Evolutionary conservation across 139 green algal species (phyloP).

Genomic region (Chlamydomonas incerta): DNA sequence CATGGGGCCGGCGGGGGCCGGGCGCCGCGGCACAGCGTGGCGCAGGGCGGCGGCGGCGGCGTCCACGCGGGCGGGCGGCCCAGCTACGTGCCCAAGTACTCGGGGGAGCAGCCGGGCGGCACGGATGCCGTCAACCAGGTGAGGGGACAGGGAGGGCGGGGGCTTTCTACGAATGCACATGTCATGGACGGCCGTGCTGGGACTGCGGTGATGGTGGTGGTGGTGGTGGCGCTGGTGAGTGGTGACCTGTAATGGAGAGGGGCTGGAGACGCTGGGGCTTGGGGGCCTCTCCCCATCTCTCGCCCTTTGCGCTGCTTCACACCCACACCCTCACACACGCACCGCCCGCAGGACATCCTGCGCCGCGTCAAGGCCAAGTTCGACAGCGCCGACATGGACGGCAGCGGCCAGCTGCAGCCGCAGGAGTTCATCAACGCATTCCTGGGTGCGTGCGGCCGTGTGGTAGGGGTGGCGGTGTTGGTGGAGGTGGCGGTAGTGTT

Average conservation of each 20-base stretch:
- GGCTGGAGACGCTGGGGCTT: too few species aligned
- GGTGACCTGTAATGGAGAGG: too few species aligned
- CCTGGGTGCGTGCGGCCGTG: conserved; percentile 33
- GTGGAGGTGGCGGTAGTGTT: too few species aligned
- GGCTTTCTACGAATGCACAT: too few species aligned
- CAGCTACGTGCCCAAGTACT: not conserved
- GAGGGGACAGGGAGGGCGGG: not conserved
- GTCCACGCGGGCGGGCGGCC: too few species aligned
- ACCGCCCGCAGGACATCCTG: conserved; percentile 18
- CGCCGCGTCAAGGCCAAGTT: conserved; percentile 66
- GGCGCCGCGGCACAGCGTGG: too few species aligned
- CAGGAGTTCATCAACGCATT: conserved; percentile 78
- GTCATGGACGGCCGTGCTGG: not conserved
- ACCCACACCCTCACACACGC: not conserved
- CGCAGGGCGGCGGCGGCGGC: too few species aligned
- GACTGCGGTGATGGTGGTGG: not conserved
- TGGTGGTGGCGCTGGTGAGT: too few species aligned
- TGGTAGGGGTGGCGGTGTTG: too few species aligned
- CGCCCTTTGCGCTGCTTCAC: not conserved
- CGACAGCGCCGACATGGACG: conserved; percentile 65
- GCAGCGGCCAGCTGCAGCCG: conserved; percentile 59
- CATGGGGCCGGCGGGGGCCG: too few species aligned
- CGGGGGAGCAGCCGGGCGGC: not conserved
- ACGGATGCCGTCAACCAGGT: not conserved
- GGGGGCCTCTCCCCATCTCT: not conserved